A percentile compares a stretch with the other conserved stretches of the same genome.
Conservation (phyloP, 2,329 filamentous ascomycete species). For the Raffaelea ambrosiae region DNA sequence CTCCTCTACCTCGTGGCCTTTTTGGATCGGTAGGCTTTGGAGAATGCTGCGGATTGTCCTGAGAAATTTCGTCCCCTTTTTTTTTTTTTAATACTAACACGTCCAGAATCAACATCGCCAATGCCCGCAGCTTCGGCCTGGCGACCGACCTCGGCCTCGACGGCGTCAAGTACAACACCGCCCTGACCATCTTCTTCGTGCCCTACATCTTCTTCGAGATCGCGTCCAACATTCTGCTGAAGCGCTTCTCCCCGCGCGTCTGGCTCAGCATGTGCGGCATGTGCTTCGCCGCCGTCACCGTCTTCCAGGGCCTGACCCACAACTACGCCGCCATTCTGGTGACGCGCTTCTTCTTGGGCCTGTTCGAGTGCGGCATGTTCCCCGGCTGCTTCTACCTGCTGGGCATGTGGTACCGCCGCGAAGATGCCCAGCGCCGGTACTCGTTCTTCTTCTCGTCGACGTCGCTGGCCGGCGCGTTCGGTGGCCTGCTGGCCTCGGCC, state of each 20-base stretch:
- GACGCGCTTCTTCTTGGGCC: slow-evolving; percentile 28
- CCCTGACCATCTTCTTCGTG: slow-evolving; percentile 73
- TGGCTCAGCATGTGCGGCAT: slow-evolving; percentile 78
- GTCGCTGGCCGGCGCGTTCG: slow-evolving; percentile 74
- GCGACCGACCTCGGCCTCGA: slow-evolving; percentile 53
- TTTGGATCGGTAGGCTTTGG: too few relatives aligned
- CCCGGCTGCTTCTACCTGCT: slow-evolving; percentile 67
- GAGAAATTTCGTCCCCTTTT: too few relatives aligned
- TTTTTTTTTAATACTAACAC: too few relatives aligned
- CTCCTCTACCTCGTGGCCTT: slow-evolving; percentile 65
- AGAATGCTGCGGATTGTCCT: too few relatives aligned
- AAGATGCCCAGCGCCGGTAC: slow-evolving; percentile 84
- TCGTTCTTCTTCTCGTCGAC: slow-evolving; percentile 88
- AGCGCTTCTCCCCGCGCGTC: slow-evolving; percentile 55
- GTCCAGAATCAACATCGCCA: slow-evolving; percentile 72
- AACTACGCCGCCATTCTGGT: slow-evolving; percentile 24
- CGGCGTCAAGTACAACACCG: slow-evolving; percentile 53
- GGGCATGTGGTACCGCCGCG: slow-evolving; percentile 82
- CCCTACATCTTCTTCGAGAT: slow-evolving; percentile 68
- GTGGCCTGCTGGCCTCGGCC: slow-evolving; percentile 73
- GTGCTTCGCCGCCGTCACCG: slow-evolving; percentile 40
- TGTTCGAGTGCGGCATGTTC: slow-evolving; percentile 58
- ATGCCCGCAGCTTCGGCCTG: slow-evolving; percentile 61
- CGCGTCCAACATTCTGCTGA: slow-evolving; percentile 64
- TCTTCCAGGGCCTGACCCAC: slow-evolving; percentile 23